These are phyloP conservation scores for Sindora glabra DNA, from an alignment of 306 rosid species.

Conservation along the genomic window DNA sequence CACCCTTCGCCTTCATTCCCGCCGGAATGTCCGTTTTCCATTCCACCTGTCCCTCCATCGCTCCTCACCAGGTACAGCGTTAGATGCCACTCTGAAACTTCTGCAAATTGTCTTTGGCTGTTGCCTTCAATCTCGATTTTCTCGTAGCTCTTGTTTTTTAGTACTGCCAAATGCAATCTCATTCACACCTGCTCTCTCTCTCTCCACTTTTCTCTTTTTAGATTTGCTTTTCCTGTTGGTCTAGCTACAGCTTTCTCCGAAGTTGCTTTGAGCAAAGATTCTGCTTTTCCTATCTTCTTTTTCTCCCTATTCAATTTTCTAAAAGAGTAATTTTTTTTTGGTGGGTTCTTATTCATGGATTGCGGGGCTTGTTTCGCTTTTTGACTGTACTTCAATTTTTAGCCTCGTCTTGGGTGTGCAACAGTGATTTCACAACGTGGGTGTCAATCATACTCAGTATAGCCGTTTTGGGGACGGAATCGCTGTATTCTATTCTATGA, in stretches of 20 bases:
- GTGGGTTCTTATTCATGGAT: not conserved
- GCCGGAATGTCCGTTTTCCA: slow-evolving; percentile 16
- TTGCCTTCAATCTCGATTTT: slow-evolving; percentile 12
- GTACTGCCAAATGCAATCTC: slow-evolving; percentile 24
- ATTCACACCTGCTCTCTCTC: slow-evolving; percentile 1
- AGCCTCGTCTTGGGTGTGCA: too few relatives aligned
- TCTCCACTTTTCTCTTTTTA: slow-evolving; percentile 14
- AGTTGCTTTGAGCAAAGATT: slow-evolving; percentile 5
- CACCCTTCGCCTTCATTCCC: not conserved
- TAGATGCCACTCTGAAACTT: not conserved
- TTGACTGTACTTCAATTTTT: too few relatives aligned
- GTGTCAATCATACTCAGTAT: not conserved
- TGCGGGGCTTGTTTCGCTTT: too few relatives aligned
- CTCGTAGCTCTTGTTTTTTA: not conserved
- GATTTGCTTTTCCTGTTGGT: slow-evolving; percentile 26
- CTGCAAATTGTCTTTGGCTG: not conserved
- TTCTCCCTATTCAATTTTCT: slow-evolving; percentile 1
- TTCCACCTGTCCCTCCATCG: slow-evolving; percentile 6
- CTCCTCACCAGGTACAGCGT: not conserved
- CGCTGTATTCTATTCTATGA: not conserved
- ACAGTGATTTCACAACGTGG: not conserved
- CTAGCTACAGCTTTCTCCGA: slow-evolving; percentile 15
- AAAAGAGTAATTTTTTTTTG: not conserved
- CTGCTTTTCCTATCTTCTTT: slow-evolving; percentile 15
- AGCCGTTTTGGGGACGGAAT: slow-evolving; percentile 2